A percentile compares a stretch with the other conserved stretches of the same genome.
Conservation (phyloP, 225 moss, liverwort and hornwort genomes). For the Marchantia paleacea region DNA sequence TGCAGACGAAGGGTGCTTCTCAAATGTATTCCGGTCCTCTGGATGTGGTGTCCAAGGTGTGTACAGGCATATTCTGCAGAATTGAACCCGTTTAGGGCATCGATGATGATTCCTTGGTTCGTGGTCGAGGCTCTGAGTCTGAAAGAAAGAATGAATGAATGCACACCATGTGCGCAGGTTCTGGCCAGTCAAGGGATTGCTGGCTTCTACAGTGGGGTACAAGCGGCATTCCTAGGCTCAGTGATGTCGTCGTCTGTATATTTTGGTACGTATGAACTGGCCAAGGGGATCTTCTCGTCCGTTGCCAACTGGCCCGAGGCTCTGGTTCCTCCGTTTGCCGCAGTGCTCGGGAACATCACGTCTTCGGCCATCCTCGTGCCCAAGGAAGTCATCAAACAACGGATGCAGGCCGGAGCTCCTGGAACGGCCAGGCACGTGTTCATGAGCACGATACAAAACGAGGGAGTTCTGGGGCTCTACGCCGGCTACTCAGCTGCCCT, state of each 20-base stretch:
- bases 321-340: constrained; percentile 69
- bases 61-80: not conserved
- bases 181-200: constrained; percentile 69
- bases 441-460: constrained; percentile 53
- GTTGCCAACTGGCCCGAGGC: constrained; percentile 56
- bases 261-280: constrained; percentile 78
- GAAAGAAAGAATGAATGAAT: not conserved
- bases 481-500: constrained; percentile 77
- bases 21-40: constrained; percentile 70
- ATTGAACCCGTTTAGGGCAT: no score
- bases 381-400: constrained; percentile 76
- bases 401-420: constrained; percentile 69
- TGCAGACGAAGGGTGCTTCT: constrained; percentile 72
- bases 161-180: constrained; percentile 36
- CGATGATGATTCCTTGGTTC: not conserved
- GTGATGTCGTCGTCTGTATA: constrained; percentile 75
- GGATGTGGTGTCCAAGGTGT: constrained; percentile 69
- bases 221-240: constrained; percentile 72
- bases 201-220: constrained; percentile 71
- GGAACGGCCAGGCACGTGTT: constrained; percentile 59
- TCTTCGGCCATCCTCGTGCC: constrained; percentile 76
- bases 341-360: constrained; percentile 70
- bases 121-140: not conserved
- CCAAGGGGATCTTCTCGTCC: constrained; percentile 67
- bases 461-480: constrained; percentile 67